Evolutionary conservation across 2,329 filamentous ascomycete species (phyloP).

Genomic region (Penicillium vulpinum): DNA sequence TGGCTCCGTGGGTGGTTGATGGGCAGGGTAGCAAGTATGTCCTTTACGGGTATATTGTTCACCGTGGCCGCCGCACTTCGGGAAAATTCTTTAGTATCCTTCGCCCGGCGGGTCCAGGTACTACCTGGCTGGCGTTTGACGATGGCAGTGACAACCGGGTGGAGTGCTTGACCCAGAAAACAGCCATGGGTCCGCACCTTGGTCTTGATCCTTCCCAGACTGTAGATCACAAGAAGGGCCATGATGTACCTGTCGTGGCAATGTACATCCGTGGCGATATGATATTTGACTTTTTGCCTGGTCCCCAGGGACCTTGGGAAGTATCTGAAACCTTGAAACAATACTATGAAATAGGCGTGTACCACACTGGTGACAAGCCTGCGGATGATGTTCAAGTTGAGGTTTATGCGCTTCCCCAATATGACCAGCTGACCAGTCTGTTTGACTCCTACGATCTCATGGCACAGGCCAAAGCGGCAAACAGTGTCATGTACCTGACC

Average conservation of each 20-base stretch:
- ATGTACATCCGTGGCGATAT: constrained; percentile 58
- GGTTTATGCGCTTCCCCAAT: constrained; percentile 39
- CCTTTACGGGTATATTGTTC: constrained; percentile 61
- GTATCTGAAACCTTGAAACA: constrained; percentile 43
- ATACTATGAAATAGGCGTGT: constrained; percentile 40
- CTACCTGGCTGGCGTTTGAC: constrained; percentile 61
- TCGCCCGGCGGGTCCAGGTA: constrained; percentile 56
- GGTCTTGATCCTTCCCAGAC: constrained; percentile 47
- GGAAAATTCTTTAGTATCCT: constrained; percentile 62
- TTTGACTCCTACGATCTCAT: constrained; percentile 49
- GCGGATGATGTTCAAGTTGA: constrained; percentile 39
- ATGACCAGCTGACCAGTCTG: constrained; percentile 38
- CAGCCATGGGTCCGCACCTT: constrained; percentile 54
- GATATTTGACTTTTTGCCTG: constrained; percentile 42
- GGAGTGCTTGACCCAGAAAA: constrained; percentile 56
- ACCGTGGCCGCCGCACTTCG: constrained; percentile 59
- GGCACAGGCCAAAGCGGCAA: constrained; percentile 37
- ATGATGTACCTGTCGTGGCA: constrained; percentile 55
- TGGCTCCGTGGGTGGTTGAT: constrained; percentile 40
- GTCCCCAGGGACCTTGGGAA: constrained; percentile 50
- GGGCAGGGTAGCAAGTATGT: constrained; percentile 50
- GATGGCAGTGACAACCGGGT: constrained; percentile 58
- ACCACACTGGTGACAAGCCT: constrained; percentile 15
- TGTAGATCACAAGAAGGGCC: constrained; percentile 43
- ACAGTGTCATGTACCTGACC: constrained; percentile 38